These are phyloP conservation scores for Phytopythium delawarense DNA, from an alignment of 352 stramenopile species.

Conservation along the genomic window DNA sequence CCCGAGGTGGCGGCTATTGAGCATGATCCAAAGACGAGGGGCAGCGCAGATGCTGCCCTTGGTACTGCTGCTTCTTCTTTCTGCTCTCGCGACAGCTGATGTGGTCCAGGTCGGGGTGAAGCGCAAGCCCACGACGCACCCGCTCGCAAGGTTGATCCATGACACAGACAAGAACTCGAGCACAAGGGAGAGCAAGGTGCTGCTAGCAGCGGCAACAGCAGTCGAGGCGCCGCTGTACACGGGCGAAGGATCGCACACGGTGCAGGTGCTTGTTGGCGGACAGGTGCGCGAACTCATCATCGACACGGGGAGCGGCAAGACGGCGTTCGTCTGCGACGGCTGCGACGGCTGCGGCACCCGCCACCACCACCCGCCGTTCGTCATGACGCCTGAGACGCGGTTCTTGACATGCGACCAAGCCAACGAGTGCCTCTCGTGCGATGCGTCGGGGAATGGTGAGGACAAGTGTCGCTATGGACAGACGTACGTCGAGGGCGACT, in stretches of 20 bases:
- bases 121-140: background rate
- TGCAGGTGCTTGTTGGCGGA: conserved; percentile 55
- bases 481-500: conserved; percentile 92
- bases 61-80: background rate
- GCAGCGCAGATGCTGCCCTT: background rate
- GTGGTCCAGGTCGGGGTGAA: background rate
- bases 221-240: conserved; percentile 39
- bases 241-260: conserved; percentile 69
- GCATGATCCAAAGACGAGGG: background rate
- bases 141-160: background rate
- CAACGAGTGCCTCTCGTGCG: conserved; percentile 27
- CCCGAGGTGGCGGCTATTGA: too few relatives aligned
- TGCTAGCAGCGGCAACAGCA: conserved; percentile 2
- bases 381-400: conserved; percentile 36
- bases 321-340: conserved; percentile 92
- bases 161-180: too few relatives aligned
- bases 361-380: conserved; percentile 81
- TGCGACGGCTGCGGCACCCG: conserved; percentile 86
- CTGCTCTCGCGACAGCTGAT: background rate
- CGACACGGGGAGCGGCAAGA: conserved; percentile 95
- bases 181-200: background rate
- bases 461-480: conserved; percentile 89
- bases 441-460: conserved; percentile 19
- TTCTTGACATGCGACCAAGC: conserved; percentile 42
- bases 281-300: conserved; percentile 90